These are phyloP conservation scores for Penicillium cinerascens DNA, from an alignment of 495 filamentous ascomycete species.

Conservation along the genomic window DNA sequence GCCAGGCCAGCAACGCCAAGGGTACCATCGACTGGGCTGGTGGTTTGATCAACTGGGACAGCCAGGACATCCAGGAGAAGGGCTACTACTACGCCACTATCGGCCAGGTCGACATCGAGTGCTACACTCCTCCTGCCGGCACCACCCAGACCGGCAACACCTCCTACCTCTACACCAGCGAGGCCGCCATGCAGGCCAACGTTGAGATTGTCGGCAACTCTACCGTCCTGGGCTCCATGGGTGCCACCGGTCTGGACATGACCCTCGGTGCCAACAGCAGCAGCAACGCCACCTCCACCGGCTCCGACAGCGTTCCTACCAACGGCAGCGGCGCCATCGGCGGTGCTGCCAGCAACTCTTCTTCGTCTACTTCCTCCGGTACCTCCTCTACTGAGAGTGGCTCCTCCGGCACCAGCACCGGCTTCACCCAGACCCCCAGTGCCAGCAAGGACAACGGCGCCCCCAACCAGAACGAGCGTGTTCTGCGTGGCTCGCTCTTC, in stretches of 20 bases:
- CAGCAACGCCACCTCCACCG: constrained; percentile 20
- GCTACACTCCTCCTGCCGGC: constrained; percentile 70
- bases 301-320: constrained; percentile 34
- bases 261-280: constrained; percentile 31
- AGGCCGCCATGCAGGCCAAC: constrained; percentile 65
- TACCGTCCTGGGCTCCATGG: constrained; percentile 76
- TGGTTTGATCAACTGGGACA: constrained; percentile 84
- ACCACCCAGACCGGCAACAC: constrained; percentile 56
- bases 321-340: constrained; percentile 35
- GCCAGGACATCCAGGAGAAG: constrained; percentile 69
- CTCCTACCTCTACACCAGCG: constrained; percentile 72
- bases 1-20: constrained; percentile 68
- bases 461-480: constrained; percentile 38
- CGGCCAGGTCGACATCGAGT: constrained; percentile 72
- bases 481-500: constrained; percentile 52
- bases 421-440: constrained; percentile 26
- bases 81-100: constrained; percentile 89
- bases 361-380: constrained; percentile 22
- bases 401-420: constrained; percentile 14
- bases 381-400: constrained; percentile 2
- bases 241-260: constrained; percentile 75
- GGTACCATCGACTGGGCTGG: constrained; percentile 93
- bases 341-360: constrained; percentile 16
- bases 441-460: constrained; percentile 31
- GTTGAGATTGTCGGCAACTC: constrained; percentile 69